Evolutionary conservation across 1,284 basidiomycete genomes (phyloP).

Genomic region (Pseudozyma sp.): DNA sequence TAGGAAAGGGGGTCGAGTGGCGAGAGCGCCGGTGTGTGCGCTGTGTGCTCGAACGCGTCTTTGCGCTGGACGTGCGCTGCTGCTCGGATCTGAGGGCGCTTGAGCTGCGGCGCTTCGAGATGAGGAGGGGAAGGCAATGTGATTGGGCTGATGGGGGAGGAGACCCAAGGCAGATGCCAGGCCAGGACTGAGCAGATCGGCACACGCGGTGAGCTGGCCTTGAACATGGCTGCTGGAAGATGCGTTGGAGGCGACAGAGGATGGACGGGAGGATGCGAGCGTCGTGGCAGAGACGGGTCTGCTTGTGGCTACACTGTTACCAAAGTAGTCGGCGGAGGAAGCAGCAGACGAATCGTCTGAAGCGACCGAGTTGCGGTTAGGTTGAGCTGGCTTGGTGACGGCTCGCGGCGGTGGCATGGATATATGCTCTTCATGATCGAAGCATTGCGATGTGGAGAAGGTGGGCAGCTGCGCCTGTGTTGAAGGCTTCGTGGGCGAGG

Average conservation of each 20-base stretch:
- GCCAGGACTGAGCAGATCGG: slow-evolving; percentile 51
- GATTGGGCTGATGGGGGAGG: slow-evolving; percentile 13
- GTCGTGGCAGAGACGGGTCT: slow-evolving; percentile 40
- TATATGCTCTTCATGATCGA: slow-evolving; percentile 1
- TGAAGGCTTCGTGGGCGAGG: slow-evolving; percentile 20
- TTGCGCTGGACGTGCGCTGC: slow-evolving; percentile 9
- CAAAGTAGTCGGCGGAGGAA: slow-evolving; percentile 36
- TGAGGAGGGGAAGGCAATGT: slow-evolving; percentile 23
- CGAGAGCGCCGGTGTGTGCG: slow-evolving; percentile 20
- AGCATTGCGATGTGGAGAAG: slow-evolving; percentile 28
- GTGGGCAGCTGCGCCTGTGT: slow-evolving; percentile 14
- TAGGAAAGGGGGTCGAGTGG: slow-evolving; percentile 49
- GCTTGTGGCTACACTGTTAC: slow-evolving; percentile 14
- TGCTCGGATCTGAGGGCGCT: neutral
- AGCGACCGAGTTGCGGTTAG: slow-evolving; percentile 33
- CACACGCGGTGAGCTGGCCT: slow-evolving; percentile 45
- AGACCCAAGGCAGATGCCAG: slow-evolving; percentile 58
- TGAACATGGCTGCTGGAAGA: slow-evolving; percentile 37
- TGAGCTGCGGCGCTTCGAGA: neutral
- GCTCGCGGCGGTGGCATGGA: slow-evolving; percentile 28
- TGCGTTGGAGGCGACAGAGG: slow-evolving; percentile 49
- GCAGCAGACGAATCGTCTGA: slow-evolving; percentile 44
- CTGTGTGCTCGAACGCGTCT: slow-evolving; percentile 37
- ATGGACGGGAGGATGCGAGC: slow-evolving; percentile 48
- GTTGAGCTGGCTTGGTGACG: slow-evolving; percentile 9